phyloP scores from a whole-genome alignment of 2,329 filamentous ascomycete genomes.

The Botrytis hyacinthi region DNA sequence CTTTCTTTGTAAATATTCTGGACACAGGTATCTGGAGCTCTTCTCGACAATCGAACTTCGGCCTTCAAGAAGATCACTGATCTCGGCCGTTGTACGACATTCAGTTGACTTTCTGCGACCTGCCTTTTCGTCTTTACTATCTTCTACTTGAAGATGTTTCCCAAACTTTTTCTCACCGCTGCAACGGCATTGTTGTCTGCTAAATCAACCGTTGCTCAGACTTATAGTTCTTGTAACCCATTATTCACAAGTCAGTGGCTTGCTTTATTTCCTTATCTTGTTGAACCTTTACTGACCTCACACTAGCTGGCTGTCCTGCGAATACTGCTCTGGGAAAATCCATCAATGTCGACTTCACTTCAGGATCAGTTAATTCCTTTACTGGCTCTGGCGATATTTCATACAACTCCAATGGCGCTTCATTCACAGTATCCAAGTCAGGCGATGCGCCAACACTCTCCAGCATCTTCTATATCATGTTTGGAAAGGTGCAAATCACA shows the following conservation, averaged over 20 bases:
- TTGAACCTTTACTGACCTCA: constrained; percentile 28
- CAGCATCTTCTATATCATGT: constrained; percentile 99
- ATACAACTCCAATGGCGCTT: constrained; percentile 74
- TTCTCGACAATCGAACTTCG: not conserved
- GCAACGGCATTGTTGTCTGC: constrained; percentile 28
- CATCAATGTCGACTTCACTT: constrained; percentile 80
- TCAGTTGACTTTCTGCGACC: constrained; percentile 13
- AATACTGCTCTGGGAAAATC: constrained; percentile 79
- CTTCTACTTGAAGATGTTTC: constrained; percentile 29
- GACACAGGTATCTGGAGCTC: constrained; percentile 2
- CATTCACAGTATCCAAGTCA: constrained; percentile 73
- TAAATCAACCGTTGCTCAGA: constrained; percentile 46
- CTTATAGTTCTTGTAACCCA: constrained; percentile 56
- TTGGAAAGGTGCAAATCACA: constrained; percentile 81
- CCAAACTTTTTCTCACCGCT: constrained; percentile 28
- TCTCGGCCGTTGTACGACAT: constrained; percentile 11
- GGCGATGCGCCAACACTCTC: constrained; percentile 84
- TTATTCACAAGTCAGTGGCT: constrained; percentile 41
- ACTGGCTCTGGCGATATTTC: constrained; percentile 65
- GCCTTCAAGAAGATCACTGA: not conserved
- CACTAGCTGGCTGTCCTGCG: constrained; percentile 61
- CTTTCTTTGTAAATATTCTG: not conserved
- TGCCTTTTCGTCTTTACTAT: constrained; percentile 5
- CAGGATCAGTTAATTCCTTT: constrained; percentile 77
- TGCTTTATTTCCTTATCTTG: not conserved